Evolutionary conservation across 2,329 filamentous ascomycete species (phyloP).

Genomic region (Juglanconis oblonga): DNA sequence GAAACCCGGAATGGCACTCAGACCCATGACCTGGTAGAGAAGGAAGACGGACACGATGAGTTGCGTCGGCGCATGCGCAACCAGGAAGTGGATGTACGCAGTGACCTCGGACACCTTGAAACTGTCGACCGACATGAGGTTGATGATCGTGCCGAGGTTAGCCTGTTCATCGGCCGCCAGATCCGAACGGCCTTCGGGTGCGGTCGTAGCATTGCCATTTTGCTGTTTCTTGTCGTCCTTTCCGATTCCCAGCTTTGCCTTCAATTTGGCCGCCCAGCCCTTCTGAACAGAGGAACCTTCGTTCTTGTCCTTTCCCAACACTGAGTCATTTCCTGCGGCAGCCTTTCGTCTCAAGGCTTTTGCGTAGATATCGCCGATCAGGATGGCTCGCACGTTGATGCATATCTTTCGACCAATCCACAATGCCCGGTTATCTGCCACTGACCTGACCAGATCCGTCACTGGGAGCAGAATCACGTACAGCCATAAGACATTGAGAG

Average conservation of each 20-base stretch:
- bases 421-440: slow-evolving; percentile 80
- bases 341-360: slow-evolving; percentile 92
- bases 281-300: slow-evolving; percentile 34
- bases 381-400: slow-evolving; percentile 87
- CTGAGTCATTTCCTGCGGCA: slow-evolving; percentile 71
- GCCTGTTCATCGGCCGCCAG: slow-evolving; percentile 65
- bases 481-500: slow-evolving; percentile 88
- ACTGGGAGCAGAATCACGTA: slow-evolving; percentile 88
- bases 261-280: slow-evolving; percentile 47
- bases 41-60: slow-evolving; percentile 76
- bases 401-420: slow-evolving; percentile 95
- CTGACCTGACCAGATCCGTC: slow-evolving; percentile 75
- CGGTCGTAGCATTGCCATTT: slow-evolving; percentile 26
- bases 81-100: slow-evolving; percentile 93
- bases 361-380: slow-evolving; percentile 95
- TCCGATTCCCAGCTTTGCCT: slow-evolving; percentile 58
- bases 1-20: slow-evolving; percentile 91
- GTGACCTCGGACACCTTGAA: slow-evolving; percentile 97
- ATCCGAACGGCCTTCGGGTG: slow-evolving; percentile 21
- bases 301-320: slow-evolving; percentile 57
- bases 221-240: slow-evolving; percentile 51
- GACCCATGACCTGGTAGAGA: slow-evolving; percentile 85
- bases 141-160: slow-evolving; percentile 97
- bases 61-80: slow-evolving; percentile 87
- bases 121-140: slow-evolving; percentile 98